Conservation (phyloP, 148 eudicot genomes). For the Chenopodium quinoa region DNA sequence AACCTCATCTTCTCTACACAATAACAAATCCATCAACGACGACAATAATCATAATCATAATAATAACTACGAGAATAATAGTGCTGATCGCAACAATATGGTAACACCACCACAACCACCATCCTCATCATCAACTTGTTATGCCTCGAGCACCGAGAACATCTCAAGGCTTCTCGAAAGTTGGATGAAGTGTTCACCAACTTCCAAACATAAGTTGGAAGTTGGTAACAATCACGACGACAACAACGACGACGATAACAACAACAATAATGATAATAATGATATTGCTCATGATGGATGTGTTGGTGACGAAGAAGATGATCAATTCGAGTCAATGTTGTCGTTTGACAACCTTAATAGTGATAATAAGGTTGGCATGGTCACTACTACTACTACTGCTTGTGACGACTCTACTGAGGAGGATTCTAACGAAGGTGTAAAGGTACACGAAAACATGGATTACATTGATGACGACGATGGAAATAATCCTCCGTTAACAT, state of each 20-base stretch:
- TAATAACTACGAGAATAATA: not conserved
- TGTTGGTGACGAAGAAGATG: slow-evolving; percentile 34
- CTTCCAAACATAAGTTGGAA: slow-evolving; percentile 16
- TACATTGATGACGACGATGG: slow-evolving; percentile 12
- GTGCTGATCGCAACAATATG: not conserved
- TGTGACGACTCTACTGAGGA: slow-evolving; percentile 13
- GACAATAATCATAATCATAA: not conserved
- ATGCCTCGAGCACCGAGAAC: slow-evolving; percentile 92
- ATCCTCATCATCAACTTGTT: slow-evolving; percentile 29
- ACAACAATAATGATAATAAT: not conserved
- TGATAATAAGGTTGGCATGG: not conserved
- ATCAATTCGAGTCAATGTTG: slow-evolving; percentile 18
- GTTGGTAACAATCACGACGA: not conserved
- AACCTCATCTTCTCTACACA: slow-evolving; percentile 7
- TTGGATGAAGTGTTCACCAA: slow-evolving; percentile 80
- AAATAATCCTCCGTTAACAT: slow-evolving; percentile 58
- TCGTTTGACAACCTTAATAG: slow-evolving; percentile 12
- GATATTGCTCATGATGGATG: not conserved
- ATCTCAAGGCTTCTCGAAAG: slow-evolving; percentile 84
- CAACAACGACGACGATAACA: not conserved
- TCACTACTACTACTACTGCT: not conserved
- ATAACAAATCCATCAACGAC: not conserved
- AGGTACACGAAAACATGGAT: slow-evolving; percentile 21
- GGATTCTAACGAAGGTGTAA: slow-evolving; percentile 17
- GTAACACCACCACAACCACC: slow-evolving; percentile 9